phyloP scores from a whole-genome alignment of 1,139 yeast genomes.

The Kodamaea anthophila region DNA sequence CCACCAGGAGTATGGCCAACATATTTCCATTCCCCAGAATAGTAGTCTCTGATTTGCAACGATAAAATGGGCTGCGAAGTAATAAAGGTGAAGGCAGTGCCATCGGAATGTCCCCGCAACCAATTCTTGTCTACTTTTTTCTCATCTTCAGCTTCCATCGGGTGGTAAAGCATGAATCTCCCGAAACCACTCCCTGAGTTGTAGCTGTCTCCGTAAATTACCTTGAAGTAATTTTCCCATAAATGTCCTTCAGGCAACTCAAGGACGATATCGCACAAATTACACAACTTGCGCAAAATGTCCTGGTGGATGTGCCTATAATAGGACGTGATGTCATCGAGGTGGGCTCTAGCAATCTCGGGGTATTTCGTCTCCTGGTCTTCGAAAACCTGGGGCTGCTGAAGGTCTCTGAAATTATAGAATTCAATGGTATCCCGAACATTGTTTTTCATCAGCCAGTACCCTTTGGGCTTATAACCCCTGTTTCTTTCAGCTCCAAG shows the following conservation, averaged over 20 bases:
- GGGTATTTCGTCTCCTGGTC: slow-evolving; percentile 17
- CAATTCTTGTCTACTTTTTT: slow-evolving; percentile 16
- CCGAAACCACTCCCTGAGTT: slow-evolving; percentile 30
- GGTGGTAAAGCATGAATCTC: slow-evolving; percentile 27
- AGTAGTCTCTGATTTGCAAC: slow-evolving; percentile 22
- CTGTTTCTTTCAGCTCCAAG: slow-evolving; percentile 42
- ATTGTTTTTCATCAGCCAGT: slow-evolving; percentile 39
- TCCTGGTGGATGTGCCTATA: slow-evolving; percentile 20
- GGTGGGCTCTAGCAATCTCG: slow-evolving; percentile 23
- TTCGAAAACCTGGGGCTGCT: slow-evolving; percentile 20
- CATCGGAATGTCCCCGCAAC: slow-evolving; percentile 27
- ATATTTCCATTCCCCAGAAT: slow-evolving; percentile 22
- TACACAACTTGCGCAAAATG: slow-evolving; percentile 20
- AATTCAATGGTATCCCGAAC: slow-evolving; percentile 37
- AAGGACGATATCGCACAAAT: slow-evolving; percentile 24
- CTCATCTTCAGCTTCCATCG: slow-evolving; percentile 21
- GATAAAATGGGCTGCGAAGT: slow-evolving; percentile 27
- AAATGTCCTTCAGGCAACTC: slow-evolving; percentile 28
- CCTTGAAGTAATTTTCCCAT: slow-evolving; percentile 27
- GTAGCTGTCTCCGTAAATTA: slow-evolving; percentile 15
- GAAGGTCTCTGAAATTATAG: slow-evolving; percentile 34
- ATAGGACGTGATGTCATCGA: slow-evolving; percentile 23
- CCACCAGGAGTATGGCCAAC: slow-evolving; percentile 23
- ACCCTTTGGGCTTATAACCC: slow-evolving; percentile 43
- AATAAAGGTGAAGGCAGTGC: slow-evolving; percentile 23